Evolutionary conservation across 345 rosid species (phyloP).

Genomic region (Hibiscus syriacus): DNA sequence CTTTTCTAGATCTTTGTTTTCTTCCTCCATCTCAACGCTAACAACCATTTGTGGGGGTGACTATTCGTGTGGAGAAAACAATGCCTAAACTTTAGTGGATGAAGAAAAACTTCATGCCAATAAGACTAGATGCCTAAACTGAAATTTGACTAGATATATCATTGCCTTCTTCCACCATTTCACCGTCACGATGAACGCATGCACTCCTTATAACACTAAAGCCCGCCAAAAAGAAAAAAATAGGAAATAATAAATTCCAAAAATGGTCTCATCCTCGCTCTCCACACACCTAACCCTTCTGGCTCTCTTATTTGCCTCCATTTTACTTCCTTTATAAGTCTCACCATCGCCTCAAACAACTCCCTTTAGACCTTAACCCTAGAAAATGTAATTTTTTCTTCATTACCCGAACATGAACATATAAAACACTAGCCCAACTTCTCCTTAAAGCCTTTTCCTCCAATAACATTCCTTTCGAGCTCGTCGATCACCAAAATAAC

Average conservation of each 20-base stretch:
- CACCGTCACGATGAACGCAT: neutral
- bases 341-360: conserved; percentile 58
- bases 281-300: conserved; percentile 59
- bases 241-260: neutral
- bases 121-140: no score
- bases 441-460: conserved; percentile 36
- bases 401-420: conserved; percentile 75
- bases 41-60: no score
- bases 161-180: neutral
- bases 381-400: no score
- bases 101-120: no score
- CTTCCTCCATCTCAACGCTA: no score
- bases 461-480: conserved; percentile 44
- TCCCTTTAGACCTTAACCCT: conserved; percentile 20
- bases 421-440: conserved; percentile 56
- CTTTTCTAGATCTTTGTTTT: no score
- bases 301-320: conserved; percentile 70
- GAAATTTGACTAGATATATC: no score
- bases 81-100: no score
- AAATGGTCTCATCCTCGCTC: conserved; percentile 41
- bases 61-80: no score
- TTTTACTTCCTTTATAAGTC: conserved; percentile 71
- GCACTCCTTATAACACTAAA: neutral
- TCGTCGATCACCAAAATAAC: conserved; percentile 63
- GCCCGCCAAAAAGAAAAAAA: neutral